These are phyloP conservation scores for Botrytis medusae DNA, from an alignment of 2,329 filamentous ascomycete genomes.

Conservation along the genomic window DNA sequence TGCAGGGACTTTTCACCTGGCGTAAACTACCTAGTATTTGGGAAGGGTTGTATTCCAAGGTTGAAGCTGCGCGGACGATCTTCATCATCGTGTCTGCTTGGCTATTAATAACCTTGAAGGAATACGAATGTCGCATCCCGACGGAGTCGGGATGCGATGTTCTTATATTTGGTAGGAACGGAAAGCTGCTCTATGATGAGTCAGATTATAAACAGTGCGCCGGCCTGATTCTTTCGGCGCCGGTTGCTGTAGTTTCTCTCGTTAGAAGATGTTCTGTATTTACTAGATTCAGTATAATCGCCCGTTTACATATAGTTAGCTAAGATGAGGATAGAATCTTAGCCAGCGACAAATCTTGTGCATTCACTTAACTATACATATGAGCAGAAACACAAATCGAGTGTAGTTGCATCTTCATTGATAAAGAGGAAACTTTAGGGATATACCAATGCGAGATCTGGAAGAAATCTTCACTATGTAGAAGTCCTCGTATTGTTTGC, in stretches of 20 bases:
- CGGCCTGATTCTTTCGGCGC: background rate
- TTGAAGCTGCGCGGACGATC: background rate
- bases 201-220: background rate
- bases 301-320: background rate
- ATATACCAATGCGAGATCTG: background rate
- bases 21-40: background rate
- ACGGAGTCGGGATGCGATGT: background rate
- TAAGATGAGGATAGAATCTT: too few relatives aligned
- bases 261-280: background rate
- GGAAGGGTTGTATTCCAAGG: too few relatives aligned
- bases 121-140: background rate
- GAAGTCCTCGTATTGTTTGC: background rate
- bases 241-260: background rate
- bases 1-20: too few relatives aligned
- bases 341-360: accelerated
- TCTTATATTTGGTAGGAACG: background rate
- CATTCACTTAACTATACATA: background rate
- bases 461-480: background rate
- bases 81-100: background rate
- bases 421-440: background rate
- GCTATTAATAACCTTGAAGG: background rate
- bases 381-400: background rate
- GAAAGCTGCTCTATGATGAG: background rate
- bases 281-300: background rate
- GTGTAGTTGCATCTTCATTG: background rate